Percentiles rank a stretch among this genome's conserved stretches.
phyloP scores from a whole-genome alignment of 2,329 filamentous ascomycete species.

The Colletotrichum tabaci region DNA sequence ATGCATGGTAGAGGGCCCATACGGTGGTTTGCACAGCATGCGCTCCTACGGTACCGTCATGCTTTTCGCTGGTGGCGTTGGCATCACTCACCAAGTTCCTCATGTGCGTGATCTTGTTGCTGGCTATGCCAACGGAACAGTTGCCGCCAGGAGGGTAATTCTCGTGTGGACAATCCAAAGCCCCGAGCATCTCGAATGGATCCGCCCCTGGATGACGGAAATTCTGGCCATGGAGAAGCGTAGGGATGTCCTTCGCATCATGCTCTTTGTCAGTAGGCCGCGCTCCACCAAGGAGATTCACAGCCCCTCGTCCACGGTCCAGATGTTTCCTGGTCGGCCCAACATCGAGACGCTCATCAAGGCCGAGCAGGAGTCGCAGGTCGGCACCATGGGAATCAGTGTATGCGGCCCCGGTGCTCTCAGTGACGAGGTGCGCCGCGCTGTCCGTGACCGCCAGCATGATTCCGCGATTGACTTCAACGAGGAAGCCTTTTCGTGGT shows the following conservation, averaged over 20 bases:
- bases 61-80: conserved; percentile 85
- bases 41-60: conserved; percentile 84
- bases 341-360: conserved; percentile 81
- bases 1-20: conserved; percentile 83
- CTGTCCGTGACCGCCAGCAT: conserved; percentile 76
- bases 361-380: conserved; percentile 80
- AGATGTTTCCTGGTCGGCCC: conserved; percentile 87
- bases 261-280: conserved; percentile 83
- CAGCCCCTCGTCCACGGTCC: conserved; percentile 82
- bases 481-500: conserved; percentile 82
- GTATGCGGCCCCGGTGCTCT: conserved; percentile 83
- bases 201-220: conserved; percentile 86
- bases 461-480: conserved; percentile 81
- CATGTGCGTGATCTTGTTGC: conserved; percentile 81
- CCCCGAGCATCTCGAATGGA: conserved; percentile 87
- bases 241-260: conserved; percentile 81
- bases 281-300: conserved; percentile 86
- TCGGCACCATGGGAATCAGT: conserved; percentile 81
- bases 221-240: conserved; percentile 83
- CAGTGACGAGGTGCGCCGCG: conserved; percentile 80
- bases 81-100: conserved; percentile 84
- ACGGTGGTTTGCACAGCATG: conserved; percentile 79
- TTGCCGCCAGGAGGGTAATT: conserved; percentile 79
- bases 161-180: conserved; percentile 86
- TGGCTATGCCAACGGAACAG: conserved; percentile 77